Percentiles rank a stretch among this genome's conserved stretches.
Conservation (phyloP, 2,329 filamentous ascomycete species). For the Hypoxylon sp. region DNA sequence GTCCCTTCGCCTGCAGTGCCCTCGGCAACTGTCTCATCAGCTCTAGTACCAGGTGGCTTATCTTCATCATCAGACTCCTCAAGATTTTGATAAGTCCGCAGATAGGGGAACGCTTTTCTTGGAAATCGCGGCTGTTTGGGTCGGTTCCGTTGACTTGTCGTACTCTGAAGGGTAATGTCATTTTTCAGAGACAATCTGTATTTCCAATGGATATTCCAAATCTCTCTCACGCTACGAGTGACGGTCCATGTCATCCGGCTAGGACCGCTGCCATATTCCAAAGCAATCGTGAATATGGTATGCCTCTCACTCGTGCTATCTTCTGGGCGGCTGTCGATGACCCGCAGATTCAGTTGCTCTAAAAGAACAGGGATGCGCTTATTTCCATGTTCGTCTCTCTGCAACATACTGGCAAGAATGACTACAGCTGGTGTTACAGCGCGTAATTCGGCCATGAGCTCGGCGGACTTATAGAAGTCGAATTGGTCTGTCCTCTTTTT, state of each 20-base stretch:
- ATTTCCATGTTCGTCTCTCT: conserved; percentile 95
- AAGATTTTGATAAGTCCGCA: conserved; percentile 83
- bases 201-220: conserved; percentile 91
- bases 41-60: conserved; percentile 58
- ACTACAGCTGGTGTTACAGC: conserved; percentile 94
- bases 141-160: conserved; percentile 74
- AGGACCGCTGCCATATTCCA: conserved; percentile 95
- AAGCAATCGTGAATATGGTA: conserved; percentile 88
- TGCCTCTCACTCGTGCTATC: conserved; percentile 79
- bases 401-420: conserved; percentile 97
- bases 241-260: conserved; percentile 98
- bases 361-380: conserved; percentile 94
- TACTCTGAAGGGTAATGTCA: conserved; percentile 83
- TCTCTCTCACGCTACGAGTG: conserved; percentile 87
- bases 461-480: conserved; percentile 94
- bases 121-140: conserved; percentile 93
- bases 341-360: conserved; percentile 91
- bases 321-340: conserved; percentile 82
- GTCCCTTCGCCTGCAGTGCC: conserved; percentile 62
- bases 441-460: conserved; percentile 93
- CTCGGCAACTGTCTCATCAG: conserved; percentile 56
- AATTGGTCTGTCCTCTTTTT: conserved; percentile 89
- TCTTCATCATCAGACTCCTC: conserved; percentile 85
- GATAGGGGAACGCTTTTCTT: conserved; percentile 88
- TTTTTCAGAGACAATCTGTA: conserved; percentile 91